Base-by-base conservation (phyloP, 2,329 filamentous ascomycete genomes). In the Diaporthe velutina region DNA sequence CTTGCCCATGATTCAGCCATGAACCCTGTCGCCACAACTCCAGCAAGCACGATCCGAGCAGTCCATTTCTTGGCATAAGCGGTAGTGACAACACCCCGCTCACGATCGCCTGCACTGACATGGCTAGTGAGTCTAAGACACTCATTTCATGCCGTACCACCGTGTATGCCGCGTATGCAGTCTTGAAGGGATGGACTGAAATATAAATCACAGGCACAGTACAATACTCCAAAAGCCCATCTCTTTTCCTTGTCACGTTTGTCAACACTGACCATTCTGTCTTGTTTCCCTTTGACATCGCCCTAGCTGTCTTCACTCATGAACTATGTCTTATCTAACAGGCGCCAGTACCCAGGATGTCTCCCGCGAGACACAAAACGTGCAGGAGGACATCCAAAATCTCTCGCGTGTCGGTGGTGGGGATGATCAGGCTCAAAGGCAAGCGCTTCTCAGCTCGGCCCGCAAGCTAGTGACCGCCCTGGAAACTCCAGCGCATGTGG, bases 391-490 rank as follows among this genome's bases (percentile, higher is more conserved):
- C 13, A 67, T 67, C 4, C 61, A 28, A 2, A 52, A 67, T 19
- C 45, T 67, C 30, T 67, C 61, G 4, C 22, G 8, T 25, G 28
- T n/a, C 30, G 61, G 25, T 2, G 10, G 28, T 25, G 40, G 40
- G 9, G 40, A 52, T 13, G 45, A 67, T 38, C 61, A 67, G n/a
- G 10, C 33, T 19, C 61, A 48, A 28, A 50, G 30, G n/a, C 61
- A 67, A 7, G 61, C 61, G 25, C 61, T 67, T 15, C 61, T 67
- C 30, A 28, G 13, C n/a, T 67, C 61, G 22, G 61, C 61, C 25
- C 61, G 61, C 45, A 28, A 67, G 61, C 61, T 67, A 25, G 61
- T 67, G 7, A 48, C 10, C 45, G 61, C 61, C 10, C n/a, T 67
- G 30, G 61, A 67, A 52, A 67, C 61, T 28, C 30, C 61, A 19